Conservation (phyloP, 768 basidiomycete species). For the Fomitopsis serialis region DNA sequence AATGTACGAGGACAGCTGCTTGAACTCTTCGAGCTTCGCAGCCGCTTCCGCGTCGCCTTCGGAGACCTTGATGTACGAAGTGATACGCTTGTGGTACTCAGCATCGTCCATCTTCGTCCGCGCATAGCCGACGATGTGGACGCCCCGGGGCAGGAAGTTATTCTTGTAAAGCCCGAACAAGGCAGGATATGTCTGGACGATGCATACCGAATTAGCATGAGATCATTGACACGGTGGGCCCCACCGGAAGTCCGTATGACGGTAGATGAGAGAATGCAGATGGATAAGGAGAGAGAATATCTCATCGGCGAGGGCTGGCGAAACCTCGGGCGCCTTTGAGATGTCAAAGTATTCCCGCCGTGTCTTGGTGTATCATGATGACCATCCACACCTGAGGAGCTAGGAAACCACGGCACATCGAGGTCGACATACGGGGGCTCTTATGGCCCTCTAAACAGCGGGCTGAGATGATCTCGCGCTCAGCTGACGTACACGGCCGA, state of each 20-base stretch:
- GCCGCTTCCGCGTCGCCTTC: constrained; percentile 55
- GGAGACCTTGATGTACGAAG: constrained; percentile 79
- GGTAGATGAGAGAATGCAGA: background rate
- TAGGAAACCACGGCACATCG: too few species aligned
- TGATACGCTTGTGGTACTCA: constrained; percentile 82
- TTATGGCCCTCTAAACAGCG: too few species aligned
- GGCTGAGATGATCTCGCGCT: too few species aligned
- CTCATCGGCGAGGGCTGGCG: constrained; percentile 3
- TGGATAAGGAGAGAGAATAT: background rate
- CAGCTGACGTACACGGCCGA: too few species aligned
- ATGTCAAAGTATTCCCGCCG: background rate
- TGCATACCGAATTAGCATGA: background rate
- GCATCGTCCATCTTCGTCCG: constrained; percentile 87
- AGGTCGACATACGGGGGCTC: too few species aligned
- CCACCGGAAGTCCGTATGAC: background rate
- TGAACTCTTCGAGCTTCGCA: constrained; percentile 77
- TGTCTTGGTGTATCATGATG: too few species aligned
- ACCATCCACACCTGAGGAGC: too few species aligned
- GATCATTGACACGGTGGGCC: background rate
- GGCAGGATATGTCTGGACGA: constrained; percentile 82
- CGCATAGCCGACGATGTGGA: constrained; percentile 94
- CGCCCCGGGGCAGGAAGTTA: constrained; percentile 73
- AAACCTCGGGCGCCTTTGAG: constrained; percentile 8
- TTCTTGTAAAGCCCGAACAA: constrained; percentile 84
- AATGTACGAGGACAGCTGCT: constrained; percentile 72